phyloP scores from a whole-genome alignment of 805 yeast species.

The Hyphopichia homilentoma region DNA sequence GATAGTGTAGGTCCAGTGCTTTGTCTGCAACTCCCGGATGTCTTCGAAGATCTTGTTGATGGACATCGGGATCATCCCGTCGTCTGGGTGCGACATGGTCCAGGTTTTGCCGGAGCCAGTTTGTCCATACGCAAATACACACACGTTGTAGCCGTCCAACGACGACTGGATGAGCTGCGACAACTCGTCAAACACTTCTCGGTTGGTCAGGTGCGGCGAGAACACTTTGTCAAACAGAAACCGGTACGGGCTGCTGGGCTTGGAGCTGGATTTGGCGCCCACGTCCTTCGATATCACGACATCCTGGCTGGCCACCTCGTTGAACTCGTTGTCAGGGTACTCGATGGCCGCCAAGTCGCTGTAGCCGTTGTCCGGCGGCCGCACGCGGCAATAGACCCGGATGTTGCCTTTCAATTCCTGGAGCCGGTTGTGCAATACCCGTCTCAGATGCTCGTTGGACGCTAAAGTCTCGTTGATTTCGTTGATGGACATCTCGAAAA shows the following conservation, averaged over 20 bases:
- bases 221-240: slow-evolving; percentile 83
- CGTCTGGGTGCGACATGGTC: slow-evolving; percentile 71
- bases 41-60: slow-evolving; percentile 65
- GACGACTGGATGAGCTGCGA: slow-evolving; percentile 77
- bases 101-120: slow-evolving; percentile 93
- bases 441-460: slow-evolving; percentile 52
- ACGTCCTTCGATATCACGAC: slow-evolving; percentile 21
- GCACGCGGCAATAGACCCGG: slow-evolving; percentile 81
- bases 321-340: slow-evolving; percentile 21
- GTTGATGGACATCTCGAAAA: slow-evolving; percentile 6
- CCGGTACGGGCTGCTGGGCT: slow-evolving; percentile 18
- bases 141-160: slow-evolving; percentile 84
- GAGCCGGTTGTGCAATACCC: slow-evolving; percentile 65
- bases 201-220: slow-evolving; percentile 48
- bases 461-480: slow-evolving; percentile 32
- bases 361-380: slow-evolving; percentile 45
- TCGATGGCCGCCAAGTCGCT: slow-evolving; percentile 11
- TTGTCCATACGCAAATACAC: slow-evolving; percentile 96
- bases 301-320: slow-evolving; percentile 34
- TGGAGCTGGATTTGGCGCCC: slow-evolving; percentile 5
- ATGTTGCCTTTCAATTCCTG: slow-evolving; percentile 92
- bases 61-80: slow-evolving; percentile 83
- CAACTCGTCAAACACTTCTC: slow-evolving; percentile 74
- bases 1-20: slow-evolving; percentile 62
- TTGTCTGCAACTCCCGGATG: slow-evolving; percentile 40